Evolutionary conservation across 2,329 filamentous ascomycete genomes (phyloP).

Genomic region (Proliferodiscus dingleyae): DNA sequence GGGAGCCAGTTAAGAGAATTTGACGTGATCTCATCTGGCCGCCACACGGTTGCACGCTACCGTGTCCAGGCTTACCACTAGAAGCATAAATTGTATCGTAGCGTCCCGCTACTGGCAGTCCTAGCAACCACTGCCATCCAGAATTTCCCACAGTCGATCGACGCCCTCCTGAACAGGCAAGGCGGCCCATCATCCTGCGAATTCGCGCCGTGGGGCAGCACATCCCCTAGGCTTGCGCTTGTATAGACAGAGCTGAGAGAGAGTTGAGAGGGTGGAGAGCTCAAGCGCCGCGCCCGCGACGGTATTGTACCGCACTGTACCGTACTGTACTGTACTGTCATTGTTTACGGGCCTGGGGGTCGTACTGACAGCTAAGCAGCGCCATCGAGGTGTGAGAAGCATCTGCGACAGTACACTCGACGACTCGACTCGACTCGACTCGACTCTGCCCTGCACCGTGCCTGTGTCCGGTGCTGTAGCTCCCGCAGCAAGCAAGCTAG

Average conservation of each 20-base stretch:
- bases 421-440: not conserved
- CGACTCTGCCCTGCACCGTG: not conserved
- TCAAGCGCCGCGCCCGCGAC: no score
- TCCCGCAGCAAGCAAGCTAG: not conserved
- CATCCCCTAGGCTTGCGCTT: no score
- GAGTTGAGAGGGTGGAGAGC: no score
- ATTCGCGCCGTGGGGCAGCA: no score
- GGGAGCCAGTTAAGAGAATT: not conserved
- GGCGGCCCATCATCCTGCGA: constrained; percentile 1
- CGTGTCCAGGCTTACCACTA: constrained; percentile 1
- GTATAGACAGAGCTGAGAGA: no score
- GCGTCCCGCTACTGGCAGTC: not conserved
- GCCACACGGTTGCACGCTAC: not conserved
- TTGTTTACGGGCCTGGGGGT: no score
- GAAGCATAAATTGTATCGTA: not conserved
- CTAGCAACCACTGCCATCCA: not conserved
- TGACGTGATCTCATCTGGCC: not conserved
- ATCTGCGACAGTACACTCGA: not conserved
- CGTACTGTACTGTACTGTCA: no score
- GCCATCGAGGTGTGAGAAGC: no score
- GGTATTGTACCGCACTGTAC: no score
- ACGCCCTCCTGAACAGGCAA: constrained; percentile 1
- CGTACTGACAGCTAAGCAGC: no score
- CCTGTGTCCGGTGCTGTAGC: not conserved
- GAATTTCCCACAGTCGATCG: not conserved